Evolutionary conservation across 129 eudicot species (phyloP), one percentile per base, ranked within the genome.

Genomic region (Helianthus tuberosus): DNA sequence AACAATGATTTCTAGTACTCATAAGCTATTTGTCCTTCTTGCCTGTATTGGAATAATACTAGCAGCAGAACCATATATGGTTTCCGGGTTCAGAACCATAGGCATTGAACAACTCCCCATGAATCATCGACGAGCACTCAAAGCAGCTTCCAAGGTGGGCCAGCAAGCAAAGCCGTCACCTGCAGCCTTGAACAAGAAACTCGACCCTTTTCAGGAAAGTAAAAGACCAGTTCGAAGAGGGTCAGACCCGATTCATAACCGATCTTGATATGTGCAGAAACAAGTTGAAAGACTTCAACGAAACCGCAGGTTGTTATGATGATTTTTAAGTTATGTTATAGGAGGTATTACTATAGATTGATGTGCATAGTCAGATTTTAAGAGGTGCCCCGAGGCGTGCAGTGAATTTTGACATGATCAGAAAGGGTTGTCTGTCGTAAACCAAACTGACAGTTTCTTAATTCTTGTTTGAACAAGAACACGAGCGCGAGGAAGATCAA

Each of bases 171-270:
- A 71, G 69, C 73, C 49, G 39, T 82, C 75, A 71, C 73, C 88
- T 54, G 75, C 85, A 35, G 59, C 79, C 46, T 75, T 20, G 51
- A 77, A 44, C 69, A 70, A 79, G 59, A 77, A 76, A 70, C n/a
- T 69, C 25, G 96, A 93, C 76, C 79, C 91, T 43, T 72, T 58
- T 75, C 79, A 68, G 58, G 82, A 92, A 14, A 88, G 93, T 69
- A 81, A 90, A 77, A 72, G 98, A 84, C 71, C 84, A 47, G 93
- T 90, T 77, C 85, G 91, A 44, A 81, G 71, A 83, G 98, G 98
- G 44, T 86, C 98, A 46, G 96, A 93, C 73, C 98, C 98, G 16
- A 93, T 93, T 69, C 98, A 93, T 78, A 93, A 93, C 87, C 73
- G 86, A 66, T 81, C 88, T 75, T 93, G 69, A 81, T 46, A 77